Evolutionary conservation across 192 early-diverging fungal species (phyloP), one percentile per base, ranked within the genome.

Genomic region (Entrophospora sp.): DNA sequence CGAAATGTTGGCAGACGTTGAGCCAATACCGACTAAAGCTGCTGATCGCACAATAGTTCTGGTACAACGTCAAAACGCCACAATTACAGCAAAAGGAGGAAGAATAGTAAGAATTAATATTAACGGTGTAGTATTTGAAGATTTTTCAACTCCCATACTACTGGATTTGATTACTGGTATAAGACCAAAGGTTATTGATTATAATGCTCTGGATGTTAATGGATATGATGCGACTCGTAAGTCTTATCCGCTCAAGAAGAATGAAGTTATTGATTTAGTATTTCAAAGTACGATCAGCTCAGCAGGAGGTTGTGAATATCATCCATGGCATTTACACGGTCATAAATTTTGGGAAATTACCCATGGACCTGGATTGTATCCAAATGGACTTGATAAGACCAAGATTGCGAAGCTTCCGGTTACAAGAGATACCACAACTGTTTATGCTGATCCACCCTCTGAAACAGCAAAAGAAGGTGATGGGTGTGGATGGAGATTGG

Each of bases 301-400:
- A 5, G 57, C 42, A 14, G 64, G 37, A 5, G 37, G 31, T 16
- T 73, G 72, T 38, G 45, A 66, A 31, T 51, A 43, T 49, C 72
- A 73, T 46, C 72, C 72, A 13, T 73, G 69, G 68, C 72, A 73
- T 48, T 70, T 63, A 5, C 72, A 73, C 20, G 72, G 72, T 9
- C 72, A 73, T 22, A 66, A 56, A 31, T 68, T 70, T 48, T 73
- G 67, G 67, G 63, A 59, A 61, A 65, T 73, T 28, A 56, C 72
- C 18, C n/a, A 57, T 13, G 72, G 72, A 22, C 40, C 56, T 40
- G 72, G 72, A 27, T 55, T 65, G 24, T 73, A 70, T 46, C 38
- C 38, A 40, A 14, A 14, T 40, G 38, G 38, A 40, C 6, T 9
- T 40, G 6, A 9, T 14, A 14, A 40, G 6, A 9, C 14, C 14